These are phyloP conservation scores for Pyropia haitanensis DNA, from an alignment of 23 red algal species.

Conservation along the genomic window DNA sequence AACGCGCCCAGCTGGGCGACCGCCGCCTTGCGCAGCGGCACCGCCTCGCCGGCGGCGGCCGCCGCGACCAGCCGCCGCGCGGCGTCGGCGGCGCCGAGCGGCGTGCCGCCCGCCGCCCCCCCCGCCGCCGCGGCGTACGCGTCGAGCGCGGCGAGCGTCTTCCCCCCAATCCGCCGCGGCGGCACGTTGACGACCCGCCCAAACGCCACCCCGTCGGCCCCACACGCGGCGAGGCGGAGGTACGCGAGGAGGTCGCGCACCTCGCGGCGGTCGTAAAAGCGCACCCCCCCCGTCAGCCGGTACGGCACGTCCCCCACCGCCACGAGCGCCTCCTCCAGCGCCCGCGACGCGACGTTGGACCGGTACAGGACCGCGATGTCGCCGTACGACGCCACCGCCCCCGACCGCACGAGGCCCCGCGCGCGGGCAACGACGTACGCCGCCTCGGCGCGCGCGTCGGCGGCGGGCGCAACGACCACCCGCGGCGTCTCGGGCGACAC, in stretches of 20 bases:
- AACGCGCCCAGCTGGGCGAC: neutral
- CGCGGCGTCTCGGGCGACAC: slow-evolving; percentile 29
- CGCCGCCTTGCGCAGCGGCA: slow-evolving; percentile 1
- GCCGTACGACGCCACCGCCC: slow-evolving; percentile 15
- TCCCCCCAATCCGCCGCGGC: slow-evolving; percentile 43
- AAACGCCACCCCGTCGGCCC: slow-evolving; percentile 35
- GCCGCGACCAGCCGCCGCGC: neutral
- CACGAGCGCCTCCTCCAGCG: slow-evolving; percentile 52
- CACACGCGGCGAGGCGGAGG: slow-evolving; percentile 28
- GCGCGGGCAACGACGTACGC: slow-evolving; percentile 16
- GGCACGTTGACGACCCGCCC: slow-evolving; percentile 47
- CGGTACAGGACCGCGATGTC: slow-evolving; percentile 69
- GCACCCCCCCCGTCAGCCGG: slow-evolving; percentile 41
- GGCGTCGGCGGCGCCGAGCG: neutral
- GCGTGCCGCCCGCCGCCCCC: neutral
- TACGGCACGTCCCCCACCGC: slow-evolving; percentile 35
- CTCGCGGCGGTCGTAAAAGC: slow-evolving; percentile 73
- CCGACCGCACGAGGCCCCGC: neutral
- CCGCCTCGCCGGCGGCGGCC: neutral
- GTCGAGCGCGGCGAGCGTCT: slow-evolving; percentile 32
- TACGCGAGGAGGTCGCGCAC: slow-evolving; percentile 58
- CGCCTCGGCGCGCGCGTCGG: slow-evolving; percentile 15
- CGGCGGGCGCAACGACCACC: slow-evolving; percentile 11
- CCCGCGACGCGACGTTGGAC: slow-evolving; percentile 55
- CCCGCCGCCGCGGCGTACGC: slow-evolving; percentile 8